Percentiles rank a stretch among this genome's conserved stretches.
These are phyloP conservation scores for Zygotorulaspora mrakii DNA, from an alignment of 1,139 yeast species.

Conservation along the genomic window DNA sequence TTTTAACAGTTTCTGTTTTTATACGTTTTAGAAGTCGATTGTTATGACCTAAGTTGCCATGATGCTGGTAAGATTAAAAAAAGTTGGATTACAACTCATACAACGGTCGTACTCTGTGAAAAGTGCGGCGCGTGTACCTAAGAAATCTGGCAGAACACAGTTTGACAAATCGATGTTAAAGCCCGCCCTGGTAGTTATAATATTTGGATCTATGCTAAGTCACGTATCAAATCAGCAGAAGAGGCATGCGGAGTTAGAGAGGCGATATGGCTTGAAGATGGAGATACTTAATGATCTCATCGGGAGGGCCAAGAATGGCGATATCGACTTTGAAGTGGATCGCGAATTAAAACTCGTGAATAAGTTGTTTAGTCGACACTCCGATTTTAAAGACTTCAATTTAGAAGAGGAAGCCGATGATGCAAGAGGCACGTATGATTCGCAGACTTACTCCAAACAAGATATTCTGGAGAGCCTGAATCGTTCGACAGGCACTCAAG, in stretches of 20 bases:
- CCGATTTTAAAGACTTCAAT: slow-evolving; percentile 17
- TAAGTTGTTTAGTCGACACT: slow-evolving; percentile 31
- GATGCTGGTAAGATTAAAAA: slow-evolving; percentile 4
- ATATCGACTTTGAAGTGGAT: slow-evolving; percentile 28
- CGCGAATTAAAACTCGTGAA: slow-evolving; percentile 38
- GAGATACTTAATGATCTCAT: slow-evolving; percentile 36
- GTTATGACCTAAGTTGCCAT: neutral
- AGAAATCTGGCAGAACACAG: slow-evolving; percentile 20
- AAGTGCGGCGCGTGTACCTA: slow-evolving; percentile 3
- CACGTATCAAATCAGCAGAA: slow-evolving; percentile 41
- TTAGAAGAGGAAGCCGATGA: slow-evolving; percentile 17
- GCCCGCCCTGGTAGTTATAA: slow-evolving; percentile 35
- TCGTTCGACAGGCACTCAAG: slow-evolving; percentile 9
- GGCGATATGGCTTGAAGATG: slow-evolving; percentile 36
- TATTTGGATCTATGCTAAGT: slow-evolving; percentile 37
- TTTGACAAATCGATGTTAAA: slow-evolving; percentile 36
- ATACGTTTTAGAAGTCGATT: too few species aligned
- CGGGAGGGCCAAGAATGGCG: slow-evolving; percentile 29
- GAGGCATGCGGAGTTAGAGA: slow-evolving; percentile 41
- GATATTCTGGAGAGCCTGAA: slow-evolving; percentile 19
- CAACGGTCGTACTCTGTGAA: neutral
- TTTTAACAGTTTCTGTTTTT: too few species aligned
- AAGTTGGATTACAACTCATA: neutral
- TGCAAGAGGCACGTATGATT: slow-evolving; percentile 8
- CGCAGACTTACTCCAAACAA: slow-evolving; percentile 12